Base-by-base conservation (phyloP, 495 filamentous ascomycete species). In the Collariella sp. region DNA sequence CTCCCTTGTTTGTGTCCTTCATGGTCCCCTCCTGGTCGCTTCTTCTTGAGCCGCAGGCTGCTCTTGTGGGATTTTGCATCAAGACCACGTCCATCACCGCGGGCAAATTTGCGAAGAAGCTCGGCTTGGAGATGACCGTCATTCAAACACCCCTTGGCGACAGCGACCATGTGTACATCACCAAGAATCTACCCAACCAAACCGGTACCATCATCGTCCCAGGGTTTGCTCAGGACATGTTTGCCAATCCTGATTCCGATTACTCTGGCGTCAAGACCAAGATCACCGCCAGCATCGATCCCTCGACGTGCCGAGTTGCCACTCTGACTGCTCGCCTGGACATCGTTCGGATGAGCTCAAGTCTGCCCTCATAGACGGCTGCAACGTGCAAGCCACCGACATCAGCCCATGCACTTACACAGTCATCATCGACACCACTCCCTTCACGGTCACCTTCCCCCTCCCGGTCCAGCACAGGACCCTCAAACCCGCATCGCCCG, bases 1-100 rank as follows among this genome's bases (percentile, higher is more conserved):
- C 56, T 15, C 52, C 68, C 10, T 26, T 74, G 7, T 48, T 70
- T 24, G 65, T 64, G 22, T 70, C 68, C 7, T 71, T 67, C 38
- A 58, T 64, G 44, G 68, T 68, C 20, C 70, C 71, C 16, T 67
- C 63, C 7, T 56, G 51, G 41, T 42, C 55, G 34, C 54, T 72
- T 7, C 60, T 69, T 18, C 42, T 40, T 3, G 48, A 71, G 26
- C 59, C 65, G 13, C 35, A 52, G 18, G 52, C 40, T 41, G 43
- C 52, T 11, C 57, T 44, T 12, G 55, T 70, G 22, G 52, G 49
- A 13, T 58, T 72, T 29, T 43, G 50, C 1, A 12, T 70, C 35
- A 59, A 63, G 43, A 11, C 10, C 22, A 52, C 31, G 0, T 22
- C 48, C 2, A 11, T n/a, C 1, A 40, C 12, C 6, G 19, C 6